A percentile compares a stretch with the other conserved stretches of the same genome.
These are phyloP conservation scores for Pugionium dolabratum DNA, from an alignment of 345 rosid genomes.

Conservation along the genomic window DNA sequence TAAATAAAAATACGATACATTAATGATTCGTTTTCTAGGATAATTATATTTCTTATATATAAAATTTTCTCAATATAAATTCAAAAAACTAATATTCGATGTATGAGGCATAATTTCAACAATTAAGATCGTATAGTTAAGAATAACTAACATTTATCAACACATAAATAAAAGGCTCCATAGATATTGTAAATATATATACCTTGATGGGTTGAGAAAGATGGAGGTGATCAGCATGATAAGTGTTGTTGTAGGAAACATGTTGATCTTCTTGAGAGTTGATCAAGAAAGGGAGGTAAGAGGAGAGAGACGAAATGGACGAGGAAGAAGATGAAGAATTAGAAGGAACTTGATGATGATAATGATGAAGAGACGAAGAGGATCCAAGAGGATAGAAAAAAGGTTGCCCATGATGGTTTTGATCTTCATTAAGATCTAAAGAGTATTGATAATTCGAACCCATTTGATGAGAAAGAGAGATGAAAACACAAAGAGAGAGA, in stretches of 20 bases:
- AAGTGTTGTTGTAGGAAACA: slow-evolving; percentile 37
- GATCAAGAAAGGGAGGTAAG: slow-evolving; percentile 41
- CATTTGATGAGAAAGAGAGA: slow-evolving; percentile 43
- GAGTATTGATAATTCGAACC: slow-evolving; percentile 47
- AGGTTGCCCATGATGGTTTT: slow-evolving; percentile 43
- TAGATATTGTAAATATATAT: slow-evolving; percentile 1
- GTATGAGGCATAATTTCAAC: background rate
- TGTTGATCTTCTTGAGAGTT: slow-evolving; percentile 46
- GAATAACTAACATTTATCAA: background rate
- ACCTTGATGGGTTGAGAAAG: slow-evolving; percentile 41
- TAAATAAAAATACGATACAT: background rate
- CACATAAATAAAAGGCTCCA: slow-evolving; percentile 10
- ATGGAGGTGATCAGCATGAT: slow-evolving; percentile 39
- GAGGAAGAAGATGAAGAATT: slow-evolving; percentile 47
- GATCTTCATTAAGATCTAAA: slow-evolving; percentile 66
- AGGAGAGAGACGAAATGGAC: slow-evolving; percentile 44
- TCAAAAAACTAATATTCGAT: background rate
- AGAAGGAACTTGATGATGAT: slow-evolving; percentile 38
- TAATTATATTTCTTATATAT: background rate
- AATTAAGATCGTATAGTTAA: background rate
- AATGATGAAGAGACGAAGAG: slow-evolving; percentile 32
- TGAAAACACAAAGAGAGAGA: slow-evolving; percentile 17
- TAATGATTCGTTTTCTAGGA: background rate
- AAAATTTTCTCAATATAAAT: background rate
- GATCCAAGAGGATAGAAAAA: slow-evolving; percentile 44